Percentiles rank a stretch among this genome's conserved stretches.
Conservation (phyloP, 352 stramenopile genomes). For the Globisporangium splendens region DNA sequence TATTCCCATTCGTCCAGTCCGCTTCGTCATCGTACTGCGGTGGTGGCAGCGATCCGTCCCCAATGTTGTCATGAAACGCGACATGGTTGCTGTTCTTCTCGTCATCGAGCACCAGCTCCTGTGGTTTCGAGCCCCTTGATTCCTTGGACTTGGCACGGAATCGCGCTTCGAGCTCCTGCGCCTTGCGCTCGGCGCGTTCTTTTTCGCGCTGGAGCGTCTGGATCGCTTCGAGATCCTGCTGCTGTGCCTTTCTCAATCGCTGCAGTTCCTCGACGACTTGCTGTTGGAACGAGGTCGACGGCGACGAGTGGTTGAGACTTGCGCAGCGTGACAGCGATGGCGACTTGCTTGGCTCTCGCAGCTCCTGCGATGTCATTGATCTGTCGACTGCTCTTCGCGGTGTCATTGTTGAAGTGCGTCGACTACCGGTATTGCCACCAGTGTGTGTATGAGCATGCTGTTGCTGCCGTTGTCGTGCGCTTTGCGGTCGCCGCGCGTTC, state of each 20-base stretch:
- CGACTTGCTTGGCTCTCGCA: no score
- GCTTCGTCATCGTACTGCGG: constrained; percentile 14
- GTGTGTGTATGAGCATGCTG: neutral
- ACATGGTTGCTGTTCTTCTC: constrained; percentile 2
- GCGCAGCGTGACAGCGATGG: neutral
- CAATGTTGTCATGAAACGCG: constrained; percentile 11
- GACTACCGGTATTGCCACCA: neutral
- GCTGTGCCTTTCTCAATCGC: constrained; percentile 47
- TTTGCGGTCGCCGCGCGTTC: constrained; percentile 6
- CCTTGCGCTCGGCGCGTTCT: constrained; percentile 27
- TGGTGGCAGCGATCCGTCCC: constrained; percentile 17
- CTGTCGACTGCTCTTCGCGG: neutral
- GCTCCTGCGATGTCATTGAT: no score
- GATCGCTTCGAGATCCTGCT: constrained; percentile 34
- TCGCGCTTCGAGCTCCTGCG: constrained; percentile 22
- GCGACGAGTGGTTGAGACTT: neutral
- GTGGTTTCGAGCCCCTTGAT: neutral
- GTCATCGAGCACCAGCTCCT: constrained; percentile 15
- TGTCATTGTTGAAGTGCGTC: neutral
- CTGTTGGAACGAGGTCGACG: constrained; percentile 32
- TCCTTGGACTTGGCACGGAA: neutral
- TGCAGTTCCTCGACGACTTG: constrained; percentile 46
- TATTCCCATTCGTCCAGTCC: no score
- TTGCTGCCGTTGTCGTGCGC: neutral
- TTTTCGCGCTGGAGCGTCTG: constrained; percentile 31